Percentiles rank a stretch among this genome's conserved stretches.
Conservation (phyloP, 257 asterid species). For the Thymus quinquecostatus region DNA sequence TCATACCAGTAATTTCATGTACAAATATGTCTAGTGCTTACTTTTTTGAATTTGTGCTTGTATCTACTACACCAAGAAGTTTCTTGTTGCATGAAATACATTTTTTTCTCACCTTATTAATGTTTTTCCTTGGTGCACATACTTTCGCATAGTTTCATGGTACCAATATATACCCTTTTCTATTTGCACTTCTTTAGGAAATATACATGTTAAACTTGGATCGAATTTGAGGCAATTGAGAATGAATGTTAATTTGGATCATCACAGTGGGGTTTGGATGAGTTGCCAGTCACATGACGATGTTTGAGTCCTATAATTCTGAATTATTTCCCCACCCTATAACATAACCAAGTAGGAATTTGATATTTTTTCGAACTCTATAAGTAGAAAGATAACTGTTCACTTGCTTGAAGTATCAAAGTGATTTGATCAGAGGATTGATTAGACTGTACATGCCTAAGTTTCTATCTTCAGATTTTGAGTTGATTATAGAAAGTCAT, state of each 20-base stretch:
- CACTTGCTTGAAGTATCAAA: not conserved
- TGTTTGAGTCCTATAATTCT: too few species aligned
- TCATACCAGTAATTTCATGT: not conserved
- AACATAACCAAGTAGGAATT: too few species aligned
- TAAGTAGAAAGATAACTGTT: too few species aligned
- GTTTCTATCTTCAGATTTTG: not conserved
- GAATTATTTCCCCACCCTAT: too few species aligned
- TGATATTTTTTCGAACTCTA: too few species aligned
- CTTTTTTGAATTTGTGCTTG: constrained; percentile 18
- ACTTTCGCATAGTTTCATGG: not conserved
- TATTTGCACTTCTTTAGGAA: not conserved
- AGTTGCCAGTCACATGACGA: too few species aligned
- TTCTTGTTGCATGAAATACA: constrained; percentile 13
- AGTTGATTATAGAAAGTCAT: too few species aligned
- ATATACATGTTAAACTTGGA: not conserved
- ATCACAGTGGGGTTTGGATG: too few species aligned
- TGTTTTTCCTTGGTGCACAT: not conserved
- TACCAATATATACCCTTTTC: not conserved
- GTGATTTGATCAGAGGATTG: not conserved
- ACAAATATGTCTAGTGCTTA: not conserved
- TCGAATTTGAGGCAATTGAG: not conserved
- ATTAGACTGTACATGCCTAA: not conserved
- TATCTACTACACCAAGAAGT: constrained; percentile 12
- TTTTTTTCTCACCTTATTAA: not conserved
- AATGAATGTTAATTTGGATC: not conserved